Conservation (phyloP, 331 rosid genomes). For the Dryas integrifolia region DNA sequence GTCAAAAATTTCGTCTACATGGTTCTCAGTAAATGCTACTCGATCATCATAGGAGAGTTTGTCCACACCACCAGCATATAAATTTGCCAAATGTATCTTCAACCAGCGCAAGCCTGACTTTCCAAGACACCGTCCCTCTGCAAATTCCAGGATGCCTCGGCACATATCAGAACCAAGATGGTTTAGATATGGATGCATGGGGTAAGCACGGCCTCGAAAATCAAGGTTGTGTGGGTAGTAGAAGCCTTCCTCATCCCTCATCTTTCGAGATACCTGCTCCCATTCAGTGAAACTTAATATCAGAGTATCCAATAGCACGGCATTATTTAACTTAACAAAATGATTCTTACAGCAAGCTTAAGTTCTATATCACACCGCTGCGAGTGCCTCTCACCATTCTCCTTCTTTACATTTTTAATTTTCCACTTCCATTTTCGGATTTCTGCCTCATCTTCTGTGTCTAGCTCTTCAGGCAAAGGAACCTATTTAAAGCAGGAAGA, state of each 20-base stretch:
- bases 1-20: conserved; percentile 68
- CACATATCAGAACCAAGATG: conserved; percentile 96
- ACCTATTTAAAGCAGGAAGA: conserved; percentile 35
- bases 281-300: conserved; percentile 8
- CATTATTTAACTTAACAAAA: conserved; percentile 15
- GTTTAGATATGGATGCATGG: conserved; percentile 89
- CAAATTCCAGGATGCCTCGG: conserved; percentile 84
- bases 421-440: conserved; percentile 88
- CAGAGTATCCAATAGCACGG: conserved; percentile 14
- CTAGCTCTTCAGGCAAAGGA: conserved; percentile 71
- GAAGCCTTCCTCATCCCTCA: conserved; percentile 94
- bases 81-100: conserved; percentile 88
- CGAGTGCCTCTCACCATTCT: conserved; percentile 73
- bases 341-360: conserved; percentile 77
- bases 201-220: conserved; percentile 94
- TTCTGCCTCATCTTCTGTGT: conserved; percentile 69
- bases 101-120: conserved; percentile 81
- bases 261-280: conserved; percentile 80
- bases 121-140: conserved; percentile 81
- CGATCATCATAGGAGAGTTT: conserved; percentile 71
- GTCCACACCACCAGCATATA: conserved; percentile 86
- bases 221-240: conserved; percentile 93
- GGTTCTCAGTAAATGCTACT: conserved; percentile 58
- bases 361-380: conserved; percentile 88
- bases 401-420: conserved; percentile 58